phyloP scores from a whole-genome alignment of 495 filamentous ascomycete species.

The Neurospora tetraspora region DNA sequence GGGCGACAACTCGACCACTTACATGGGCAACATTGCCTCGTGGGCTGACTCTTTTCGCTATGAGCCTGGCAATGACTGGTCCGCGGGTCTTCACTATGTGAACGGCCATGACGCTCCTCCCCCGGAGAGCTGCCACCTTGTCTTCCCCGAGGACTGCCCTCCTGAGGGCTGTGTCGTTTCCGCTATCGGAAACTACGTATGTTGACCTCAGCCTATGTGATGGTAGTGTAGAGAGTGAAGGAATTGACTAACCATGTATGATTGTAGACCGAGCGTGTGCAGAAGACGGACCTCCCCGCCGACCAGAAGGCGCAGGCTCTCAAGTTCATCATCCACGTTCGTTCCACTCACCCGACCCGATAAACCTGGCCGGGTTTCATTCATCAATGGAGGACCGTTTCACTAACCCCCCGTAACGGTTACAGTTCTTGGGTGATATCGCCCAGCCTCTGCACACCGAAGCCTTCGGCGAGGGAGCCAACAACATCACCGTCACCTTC shows the following conservation, averaged over 20 bases:
- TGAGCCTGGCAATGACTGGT: slow-evolving; percentile 44
- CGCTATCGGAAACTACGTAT: slow-evolving; percentile 53
- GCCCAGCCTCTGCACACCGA: slow-evolving; percentile 57
- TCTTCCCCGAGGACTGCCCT: slow-evolving; percentile 48
- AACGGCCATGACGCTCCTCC: slow-evolving; percentile 53
- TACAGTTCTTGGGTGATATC: slow-evolving; percentile 47
- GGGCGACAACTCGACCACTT: slow-evolving; percentile 37
- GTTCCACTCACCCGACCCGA: neutral
- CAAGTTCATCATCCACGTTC: slow-evolving; percentile 17
- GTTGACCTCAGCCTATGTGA: neutral
- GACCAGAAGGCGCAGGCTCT: slow-evolving; percentile 5
- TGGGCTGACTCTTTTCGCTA: slow-evolving; percentile 54
- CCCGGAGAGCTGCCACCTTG: slow-evolving; percentile 46
- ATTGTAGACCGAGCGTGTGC: slow-evolving; percentile 12
- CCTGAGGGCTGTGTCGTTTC: slow-evolving; percentile 46
- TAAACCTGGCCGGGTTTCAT: too few species aligned
- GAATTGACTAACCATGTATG: neutral
- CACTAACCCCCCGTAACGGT: neutral
- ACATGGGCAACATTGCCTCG: slow-evolving; percentile 48
- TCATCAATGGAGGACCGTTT: too few species aligned
- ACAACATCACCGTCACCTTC: slow-evolving; percentile 49
- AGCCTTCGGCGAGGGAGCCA: slow-evolving; percentile 45
- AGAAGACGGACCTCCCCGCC: slow-evolving; percentile 5
- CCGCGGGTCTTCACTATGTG: slow-evolving; percentile 48
- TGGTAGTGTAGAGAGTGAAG: neutral